phyloP scores from a whole-genome alignment of 2,329 filamentous ascomycete species.

The Fusarium virguliforme region DNA sequence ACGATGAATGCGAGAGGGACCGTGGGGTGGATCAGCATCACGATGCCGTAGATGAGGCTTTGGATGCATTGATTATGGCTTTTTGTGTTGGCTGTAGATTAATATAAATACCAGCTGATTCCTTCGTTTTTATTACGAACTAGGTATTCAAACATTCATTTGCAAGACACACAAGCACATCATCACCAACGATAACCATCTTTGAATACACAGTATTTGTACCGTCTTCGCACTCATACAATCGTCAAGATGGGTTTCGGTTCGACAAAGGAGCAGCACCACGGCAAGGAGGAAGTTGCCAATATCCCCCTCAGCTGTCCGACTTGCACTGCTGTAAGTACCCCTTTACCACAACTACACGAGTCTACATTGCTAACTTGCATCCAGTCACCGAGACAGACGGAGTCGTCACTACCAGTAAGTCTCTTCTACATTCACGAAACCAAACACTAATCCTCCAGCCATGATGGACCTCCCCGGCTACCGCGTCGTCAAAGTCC shows the following conservation, averaged over 20 bases:
- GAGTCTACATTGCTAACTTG: too few relatives aligned
- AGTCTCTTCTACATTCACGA: conserved; percentile 11
- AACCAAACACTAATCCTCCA: conserved; percentile 26
- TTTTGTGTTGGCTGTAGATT: not conserved
- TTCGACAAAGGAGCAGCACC: conserved; percentile 45
- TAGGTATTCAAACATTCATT: not conserved
- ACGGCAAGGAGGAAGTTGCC: conserved; percentile 52
- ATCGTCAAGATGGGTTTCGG: conserved; percentile 49
- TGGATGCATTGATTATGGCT: conserved; percentile 12
- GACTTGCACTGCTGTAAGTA: conserved; percentile 67
- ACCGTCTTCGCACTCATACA: conserved; percentile 1
- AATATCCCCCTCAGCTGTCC: conserved; percentile 60
- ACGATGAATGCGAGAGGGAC: conserved; percentile 45
- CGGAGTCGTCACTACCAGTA: conserved; percentile 72
- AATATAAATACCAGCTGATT: conserved; percentile 33
- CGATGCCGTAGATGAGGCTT: conserved; percentile 13
- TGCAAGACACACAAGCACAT: not conserved
- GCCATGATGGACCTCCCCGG: conserved; percentile 76
- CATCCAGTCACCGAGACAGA: conserved; percentile 69
- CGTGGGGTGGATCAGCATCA: conserved; percentile 5
- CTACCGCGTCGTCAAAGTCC: conserved; percentile 70
- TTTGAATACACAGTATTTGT: not conserved
- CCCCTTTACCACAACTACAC: not conserved
- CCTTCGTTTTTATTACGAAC: not conserved
- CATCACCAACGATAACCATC: not conserved